phyloP scores from a whole-genome alignment of 306 rosid genomes.

The Quercus ilex region DNA sequence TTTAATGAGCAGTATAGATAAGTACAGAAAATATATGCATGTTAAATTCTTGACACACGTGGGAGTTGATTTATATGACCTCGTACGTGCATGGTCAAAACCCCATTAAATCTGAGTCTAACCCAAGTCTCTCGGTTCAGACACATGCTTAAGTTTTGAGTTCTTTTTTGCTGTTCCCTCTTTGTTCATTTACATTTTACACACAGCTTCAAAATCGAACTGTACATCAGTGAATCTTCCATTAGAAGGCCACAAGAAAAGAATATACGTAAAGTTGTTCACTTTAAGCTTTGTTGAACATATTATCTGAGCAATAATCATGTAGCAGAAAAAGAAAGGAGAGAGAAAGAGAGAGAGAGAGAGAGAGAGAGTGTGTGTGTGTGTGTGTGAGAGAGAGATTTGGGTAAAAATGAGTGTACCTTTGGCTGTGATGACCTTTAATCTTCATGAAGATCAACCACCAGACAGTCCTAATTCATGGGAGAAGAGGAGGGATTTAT shows the following conservation, averaged over 20 bases:
- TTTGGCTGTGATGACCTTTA: conserved; percentile 91
- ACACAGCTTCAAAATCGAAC: neutral
- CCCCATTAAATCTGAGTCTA: neutral
- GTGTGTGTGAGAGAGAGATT: neutral
- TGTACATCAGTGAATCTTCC: neutral
- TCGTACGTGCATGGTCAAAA: neutral
- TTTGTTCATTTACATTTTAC: neutral
- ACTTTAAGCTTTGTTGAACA: neutral
- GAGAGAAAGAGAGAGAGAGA: conserved; percentile 1
- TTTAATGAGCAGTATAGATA: too few species aligned
- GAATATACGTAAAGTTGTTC: conserved; percentile 1
- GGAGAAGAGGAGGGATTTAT: conserved; percentile 92
- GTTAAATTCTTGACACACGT: too few species aligned
- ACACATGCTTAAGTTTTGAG: neutral
- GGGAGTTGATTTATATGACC: neutral
- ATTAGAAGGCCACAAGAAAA: conserved; percentile 6
- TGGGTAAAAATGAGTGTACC: conserved; percentile 72
- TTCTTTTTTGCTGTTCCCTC: neutral
- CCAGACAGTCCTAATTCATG: conserved; percentile 88
- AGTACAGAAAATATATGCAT: too few species aligned
- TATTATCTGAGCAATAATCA: conserved; percentile 1
- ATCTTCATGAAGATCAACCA: conserved; percentile 85
- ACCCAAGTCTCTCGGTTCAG: conserved; percentile 1
- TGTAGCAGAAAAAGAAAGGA: conserved; percentile 23
- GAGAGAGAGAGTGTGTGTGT: too few species aligned